Evolutionary conservation across 2,329 filamentous ascomycete species (phyloP).

Genomic region (Venturia effusa): DNA sequence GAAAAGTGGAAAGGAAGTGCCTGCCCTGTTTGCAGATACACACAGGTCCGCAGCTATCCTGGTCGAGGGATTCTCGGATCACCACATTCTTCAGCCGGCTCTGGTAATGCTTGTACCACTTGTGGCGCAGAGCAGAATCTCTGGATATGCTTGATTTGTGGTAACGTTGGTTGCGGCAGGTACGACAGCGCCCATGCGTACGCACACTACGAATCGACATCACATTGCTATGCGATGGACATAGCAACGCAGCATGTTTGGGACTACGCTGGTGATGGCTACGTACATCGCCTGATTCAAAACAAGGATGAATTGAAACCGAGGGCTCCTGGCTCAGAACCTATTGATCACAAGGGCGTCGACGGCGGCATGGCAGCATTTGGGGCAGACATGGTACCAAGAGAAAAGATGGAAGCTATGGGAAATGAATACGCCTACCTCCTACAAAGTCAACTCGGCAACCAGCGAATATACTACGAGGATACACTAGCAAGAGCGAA

Average conservation of each 20-base stretch:
- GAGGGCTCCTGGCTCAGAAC: constrained; percentile 61
- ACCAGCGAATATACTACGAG: constrained; percentile 87
- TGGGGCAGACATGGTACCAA: constrained; percentile 56
- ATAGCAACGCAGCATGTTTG: constrained; percentile 90
- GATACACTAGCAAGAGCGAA: constrained; percentile 81
- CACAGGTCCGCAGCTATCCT: constrained; percentile 45
- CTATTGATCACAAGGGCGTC: constrained; percentile 25
- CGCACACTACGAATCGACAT: constrained; percentile 80
- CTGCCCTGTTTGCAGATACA: constrained; percentile 91
- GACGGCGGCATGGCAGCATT: constrained; percentile 36
- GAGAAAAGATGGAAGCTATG: constrained; percentile 65
- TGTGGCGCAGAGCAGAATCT: constrained; percentile 75
- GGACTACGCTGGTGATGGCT: constrained; percentile 93
- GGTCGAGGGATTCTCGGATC: constrained; percentile 15
- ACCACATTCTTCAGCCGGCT: constrained; percentile 34
- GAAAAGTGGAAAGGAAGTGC: constrained; percentile 93
- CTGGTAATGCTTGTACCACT: constrained; percentile 63
- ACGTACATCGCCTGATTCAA: constrained; percentile 90
- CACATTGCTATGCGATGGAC: constrained; percentile 87
- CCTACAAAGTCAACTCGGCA: constrained; percentile 84
- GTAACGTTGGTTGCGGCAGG: constrained; percentile 82
- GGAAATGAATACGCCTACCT: constrained; percentile 91
- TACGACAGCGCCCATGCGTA: constrained; percentile 93
- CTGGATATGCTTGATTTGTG: constrained; percentile 93
- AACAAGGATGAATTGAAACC: constrained; percentile 52